Conservation (phyloP, 1,284 basidiomycete genomes). For the Papiliotrema laurentii region DNA sequence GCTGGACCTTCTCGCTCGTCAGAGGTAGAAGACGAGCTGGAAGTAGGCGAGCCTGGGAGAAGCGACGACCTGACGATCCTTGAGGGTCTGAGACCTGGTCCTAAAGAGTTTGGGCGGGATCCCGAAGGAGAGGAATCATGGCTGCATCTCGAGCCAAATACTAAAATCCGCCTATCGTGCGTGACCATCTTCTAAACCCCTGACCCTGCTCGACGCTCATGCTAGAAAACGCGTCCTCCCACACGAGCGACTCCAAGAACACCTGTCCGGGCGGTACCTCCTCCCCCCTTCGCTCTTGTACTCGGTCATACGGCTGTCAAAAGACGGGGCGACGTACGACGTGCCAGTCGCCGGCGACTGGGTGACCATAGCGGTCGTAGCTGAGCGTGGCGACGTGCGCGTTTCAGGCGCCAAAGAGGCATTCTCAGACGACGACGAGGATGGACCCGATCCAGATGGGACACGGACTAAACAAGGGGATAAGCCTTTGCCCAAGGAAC, state of each 20-base stretch:
- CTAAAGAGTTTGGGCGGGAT: slow-evolving; percentile 55
- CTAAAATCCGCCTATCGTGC: slow-evolving; percentile 75
- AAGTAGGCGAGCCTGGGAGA: slow-evolving; percentile 15
- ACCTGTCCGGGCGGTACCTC: slow-evolving; percentile 77
- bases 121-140: slow-evolving; percentile 53
- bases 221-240: slow-evolving; percentile 66
- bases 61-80: slow-evolving; percentile 63
- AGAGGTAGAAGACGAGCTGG: slow-evolving; percentile 9
- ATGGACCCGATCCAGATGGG: slow-evolving; percentile 8
- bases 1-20: slow-evolving; percentile 3
- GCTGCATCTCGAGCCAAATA: slow-evolving; percentile 76
- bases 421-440: slow-evolving; percentile 14
- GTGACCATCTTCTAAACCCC: slow-evolving; percentile 34
- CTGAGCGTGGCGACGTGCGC: slow-evolving; percentile 66
- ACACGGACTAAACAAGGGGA: slow-evolving; percentile 8
- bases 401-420: slow-evolving; percentile 33
- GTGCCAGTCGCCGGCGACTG: slow-evolving; percentile 88
- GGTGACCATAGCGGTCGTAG: slow-evolving; percentile 85
- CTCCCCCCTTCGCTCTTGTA: slow-evolving; percentile 83
- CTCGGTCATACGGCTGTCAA: slow-evolving; percentile 69
- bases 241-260: slow-evolving; percentile 73
- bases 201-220: neutral
- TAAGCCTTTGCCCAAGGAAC: slow-evolving; percentile 10
- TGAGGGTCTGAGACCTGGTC: slow-evolving; percentile 69
- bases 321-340: slow-evolving; percentile 77